A percentile compares a stretch with the other conserved stretches of the same genome.
These are phyloP conservation scores for Eragrostis curvula DNA, from an alignment of 176 grass and related monocot species.

Conservation along the genomic window DNA sequence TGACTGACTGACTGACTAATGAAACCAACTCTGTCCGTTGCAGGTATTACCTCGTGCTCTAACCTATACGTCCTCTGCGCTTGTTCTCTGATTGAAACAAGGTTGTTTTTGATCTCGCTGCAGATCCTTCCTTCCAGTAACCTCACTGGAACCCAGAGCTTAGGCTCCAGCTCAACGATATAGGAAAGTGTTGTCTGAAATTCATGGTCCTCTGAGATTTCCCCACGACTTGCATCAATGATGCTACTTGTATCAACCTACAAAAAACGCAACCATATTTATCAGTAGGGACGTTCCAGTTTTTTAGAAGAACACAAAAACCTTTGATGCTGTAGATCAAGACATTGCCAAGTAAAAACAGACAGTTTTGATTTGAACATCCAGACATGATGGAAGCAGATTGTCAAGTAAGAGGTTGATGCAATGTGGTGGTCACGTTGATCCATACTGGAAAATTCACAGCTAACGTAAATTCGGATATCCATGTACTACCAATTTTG, in stretches of 20 bases:
- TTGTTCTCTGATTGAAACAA: conserved; percentile 71
- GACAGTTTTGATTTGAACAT: no score
- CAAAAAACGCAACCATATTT: conserved; percentile 4
- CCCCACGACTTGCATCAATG: not conserved
- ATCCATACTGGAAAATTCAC: no score
- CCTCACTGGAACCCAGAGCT: conserved; percentile 80
- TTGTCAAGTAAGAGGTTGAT: no score
- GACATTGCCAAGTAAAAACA: no score
- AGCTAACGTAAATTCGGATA: no score
- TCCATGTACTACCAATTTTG: no score
- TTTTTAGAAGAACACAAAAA: no score
- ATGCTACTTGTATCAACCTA: conserved; percentile 35
- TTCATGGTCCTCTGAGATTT: conserved; percentile 18
- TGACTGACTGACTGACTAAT: no score
- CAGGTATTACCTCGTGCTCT: conserved; percentile 22
- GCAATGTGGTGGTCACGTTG: no score
- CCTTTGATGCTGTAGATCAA: no score
- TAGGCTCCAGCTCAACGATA: conserved; percentile 78
- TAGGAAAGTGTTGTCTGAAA: conserved; percentile 70
- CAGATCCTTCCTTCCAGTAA: conserved; percentile 87
- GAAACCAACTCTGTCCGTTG: not conserved
- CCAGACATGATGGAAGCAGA: no score
- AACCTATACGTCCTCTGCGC: conserved; percentile 69
- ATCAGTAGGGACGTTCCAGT: not conserved
- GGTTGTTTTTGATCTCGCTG: conserved; percentile 78